Evolutionary conservation across 768 basidiomycete species (phyloP).

Genomic region (Rhodotorula graminis): DNA sequence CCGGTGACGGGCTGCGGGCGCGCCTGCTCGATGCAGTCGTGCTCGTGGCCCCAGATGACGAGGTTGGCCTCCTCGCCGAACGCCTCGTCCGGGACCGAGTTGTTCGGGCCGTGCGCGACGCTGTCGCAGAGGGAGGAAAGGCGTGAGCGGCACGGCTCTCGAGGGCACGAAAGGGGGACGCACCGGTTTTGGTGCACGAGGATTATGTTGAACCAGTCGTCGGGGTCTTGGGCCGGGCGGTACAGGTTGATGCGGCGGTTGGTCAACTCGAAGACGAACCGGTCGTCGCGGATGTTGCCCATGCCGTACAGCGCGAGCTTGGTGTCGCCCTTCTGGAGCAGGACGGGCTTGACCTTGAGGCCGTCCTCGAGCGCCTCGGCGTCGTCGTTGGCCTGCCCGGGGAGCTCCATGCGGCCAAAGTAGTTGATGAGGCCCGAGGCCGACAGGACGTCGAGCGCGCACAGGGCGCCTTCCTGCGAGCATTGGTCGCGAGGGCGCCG

Average conservation of each 20-base stretch:
- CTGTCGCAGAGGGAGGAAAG: conserved; percentile 49
- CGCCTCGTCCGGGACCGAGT: conserved; percentile 90
- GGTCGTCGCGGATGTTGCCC: conserved; percentile 90
- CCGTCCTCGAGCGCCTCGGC: conserved; percentile 63
- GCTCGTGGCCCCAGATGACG: conserved; percentile 98
- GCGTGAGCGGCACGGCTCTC: conserved; percentile 3
- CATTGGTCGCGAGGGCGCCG: too few relatives aligned
- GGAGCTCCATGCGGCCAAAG: conserved; percentile 92
- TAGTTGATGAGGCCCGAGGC: conserved; percentile 93
- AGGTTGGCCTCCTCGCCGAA: conserved; percentile 92
- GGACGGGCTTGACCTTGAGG: conserved; percentile 81
- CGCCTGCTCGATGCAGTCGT: conserved; percentile 75
- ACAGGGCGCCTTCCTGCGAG: conserved; percentile 87
- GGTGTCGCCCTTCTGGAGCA: conserved; percentile 68
- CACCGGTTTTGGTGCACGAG: conserved; percentile 95
- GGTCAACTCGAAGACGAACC: conserved; percentile 93
- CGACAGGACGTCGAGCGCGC: conserved; percentile 89
- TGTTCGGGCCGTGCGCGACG: conserved; percentile 89
- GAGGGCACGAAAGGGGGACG: conserved; percentile 36
- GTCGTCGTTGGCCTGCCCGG: conserved; percentile 56
- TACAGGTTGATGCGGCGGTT: conserved; percentile 94
- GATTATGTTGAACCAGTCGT: conserved; percentile 91
- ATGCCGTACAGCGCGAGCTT: conserved; percentile 88
- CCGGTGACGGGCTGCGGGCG: conserved; percentile 84
- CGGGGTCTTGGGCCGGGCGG: conserved; percentile 76